phyloP scores from a whole-genome alignment of 345 rosid genomes.

The Jatropha curcas region DNA sequence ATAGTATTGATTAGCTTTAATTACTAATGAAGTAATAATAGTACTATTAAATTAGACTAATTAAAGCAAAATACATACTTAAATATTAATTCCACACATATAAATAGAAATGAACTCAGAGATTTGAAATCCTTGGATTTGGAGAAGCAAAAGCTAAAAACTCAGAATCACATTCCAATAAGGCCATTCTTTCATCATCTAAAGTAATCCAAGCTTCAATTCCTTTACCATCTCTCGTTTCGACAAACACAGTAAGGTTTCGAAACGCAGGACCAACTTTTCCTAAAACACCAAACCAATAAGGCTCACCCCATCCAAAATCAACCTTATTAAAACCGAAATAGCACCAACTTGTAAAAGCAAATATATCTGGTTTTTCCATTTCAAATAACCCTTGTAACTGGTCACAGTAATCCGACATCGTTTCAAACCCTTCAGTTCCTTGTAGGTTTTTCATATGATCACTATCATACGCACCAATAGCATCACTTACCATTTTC shows the following conservation, averaged over 20 bases:
- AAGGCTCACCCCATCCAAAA: conserved; percentile 29
- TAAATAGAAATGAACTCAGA: too few relatives aligned
- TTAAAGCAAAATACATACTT: neutral
- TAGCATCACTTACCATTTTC: neutral
- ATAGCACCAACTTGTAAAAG: conserved; percentile 19
- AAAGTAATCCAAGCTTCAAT: conserved; percentile 31
- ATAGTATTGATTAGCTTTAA: too few relatives aligned
- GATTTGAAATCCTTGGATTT: conserved; percentile 22
- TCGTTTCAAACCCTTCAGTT: conserved; percentile 18
- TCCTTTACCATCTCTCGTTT: conserved; percentile 15
- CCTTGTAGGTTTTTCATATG: conserved; percentile 23
- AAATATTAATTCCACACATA: too few relatives aligned
- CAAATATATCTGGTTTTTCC: conserved; percentile 25
- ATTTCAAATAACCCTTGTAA: conserved; percentile 11
- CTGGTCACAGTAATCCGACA: conserved; percentile 18
- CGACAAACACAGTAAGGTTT: conserved; percentile 17
- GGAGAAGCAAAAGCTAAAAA: conserved; percentile 28
- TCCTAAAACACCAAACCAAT: conserved; percentile 19
- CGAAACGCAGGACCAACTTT: conserved; percentile 21
- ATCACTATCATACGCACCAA: conserved; percentile 3
- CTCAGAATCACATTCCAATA: conserved; percentile 18
- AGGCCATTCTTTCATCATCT: conserved; percentile 15
- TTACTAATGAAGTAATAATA: too few relatives aligned
- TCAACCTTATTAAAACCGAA: neutral
- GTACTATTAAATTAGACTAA: too few relatives aligned